Evolutionary conservation across 2,329 filamentous ascomycete species (phyloP).

Genomic region (Fusarium sp.): DNA sequence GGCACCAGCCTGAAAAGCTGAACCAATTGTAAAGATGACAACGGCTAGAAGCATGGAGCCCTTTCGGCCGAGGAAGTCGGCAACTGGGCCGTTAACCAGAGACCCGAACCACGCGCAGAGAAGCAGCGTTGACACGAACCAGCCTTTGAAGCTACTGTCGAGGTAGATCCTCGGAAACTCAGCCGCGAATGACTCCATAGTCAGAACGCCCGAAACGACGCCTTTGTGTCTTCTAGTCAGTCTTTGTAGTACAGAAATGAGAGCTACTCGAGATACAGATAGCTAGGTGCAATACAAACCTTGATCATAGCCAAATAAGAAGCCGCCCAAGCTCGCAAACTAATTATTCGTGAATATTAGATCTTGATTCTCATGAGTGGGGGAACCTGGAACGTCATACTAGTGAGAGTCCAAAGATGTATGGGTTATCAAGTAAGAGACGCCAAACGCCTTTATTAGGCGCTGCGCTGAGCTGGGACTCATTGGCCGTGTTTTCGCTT

Average conservation of each 20-base stretch:
- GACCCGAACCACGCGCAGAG: constrained; percentile 64
- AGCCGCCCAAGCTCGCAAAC: constrained; percentile 55
- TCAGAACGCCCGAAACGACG: constrained; percentile 56
- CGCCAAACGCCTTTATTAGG: not conserved
- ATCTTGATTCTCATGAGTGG: not conserved
- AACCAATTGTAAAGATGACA: constrained; percentile 56
- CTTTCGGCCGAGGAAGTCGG: constrained; percentile 51
- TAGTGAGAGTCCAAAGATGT: not conserved
- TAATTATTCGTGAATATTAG: not conserved
- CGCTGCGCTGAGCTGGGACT: too few species aligned
- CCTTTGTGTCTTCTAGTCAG: too few species aligned
- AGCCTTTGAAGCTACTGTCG: constrained; percentile 55
- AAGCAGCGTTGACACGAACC: constrained; percentile 64
- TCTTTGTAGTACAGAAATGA: too few species aligned
- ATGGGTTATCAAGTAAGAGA: not conserved
- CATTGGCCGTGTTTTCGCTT: not conserved
- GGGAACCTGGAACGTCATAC: accelerated
- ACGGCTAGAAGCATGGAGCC: constrained; percentile 53
- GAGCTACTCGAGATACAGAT: too few species aligned
- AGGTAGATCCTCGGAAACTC: constrained; percentile 52
- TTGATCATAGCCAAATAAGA: constrained; percentile 58
- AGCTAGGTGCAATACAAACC: too few species aligned
- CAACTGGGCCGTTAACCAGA: constrained; percentile 56
- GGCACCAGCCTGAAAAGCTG: constrained; percentile 59
- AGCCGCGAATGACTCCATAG: constrained; percentile 52